Evolutionary conservation across 345 rosid species (phyloP).

Genomic region (Gossypium stocksii): DNA sequence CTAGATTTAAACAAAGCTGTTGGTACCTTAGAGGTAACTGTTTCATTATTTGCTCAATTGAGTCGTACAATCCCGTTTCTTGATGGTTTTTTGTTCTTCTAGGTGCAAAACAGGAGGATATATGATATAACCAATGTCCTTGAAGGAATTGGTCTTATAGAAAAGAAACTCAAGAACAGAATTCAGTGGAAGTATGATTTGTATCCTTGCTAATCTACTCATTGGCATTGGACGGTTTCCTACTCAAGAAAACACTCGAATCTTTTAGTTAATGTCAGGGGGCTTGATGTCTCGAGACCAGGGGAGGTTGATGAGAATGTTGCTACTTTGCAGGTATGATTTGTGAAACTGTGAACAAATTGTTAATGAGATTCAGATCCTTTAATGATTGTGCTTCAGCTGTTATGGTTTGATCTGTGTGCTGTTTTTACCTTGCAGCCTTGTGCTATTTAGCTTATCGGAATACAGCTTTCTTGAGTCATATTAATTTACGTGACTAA

Average conservation of each 20-base stretch:
- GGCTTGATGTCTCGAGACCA: constrained; percentile 81
- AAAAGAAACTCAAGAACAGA: constrained; percentile 93
- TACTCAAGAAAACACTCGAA: constrained; percentile 13
- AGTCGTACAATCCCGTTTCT: constrained; percentile 8
- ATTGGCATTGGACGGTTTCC: background rate
- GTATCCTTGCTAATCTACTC: constrained; percentile 17
- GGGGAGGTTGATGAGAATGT: constrained; percentile 72
- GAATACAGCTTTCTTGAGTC: background rate
- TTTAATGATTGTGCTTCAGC: constrained; percentile 3
- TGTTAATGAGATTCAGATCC: constrained; percentile 13
- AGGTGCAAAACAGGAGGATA: constrained; percentile 99
- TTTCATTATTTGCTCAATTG: constrained; percentile 9
- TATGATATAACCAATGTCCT: constrained; percentile 97
- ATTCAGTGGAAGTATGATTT: constrained; percentile 93
- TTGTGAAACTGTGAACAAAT: background rate
- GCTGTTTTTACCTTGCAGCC: no score
- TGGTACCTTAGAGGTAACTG: constrained; percentile 75
- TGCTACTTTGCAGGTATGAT: constrained; percentile 73
- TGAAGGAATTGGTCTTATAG: constrained; percentile 98
- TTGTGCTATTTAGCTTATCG: no score
- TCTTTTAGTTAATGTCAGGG: constrained; percentile 46
- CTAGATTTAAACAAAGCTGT: constrained; percentile 97
- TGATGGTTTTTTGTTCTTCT: constrained; percentile 21
- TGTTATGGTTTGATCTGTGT: background rate
- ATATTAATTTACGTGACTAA: background rate